Base-by-base conservation (phyloP, 805 yeast genomes). In the Myxozyma neglecta region DNA sequence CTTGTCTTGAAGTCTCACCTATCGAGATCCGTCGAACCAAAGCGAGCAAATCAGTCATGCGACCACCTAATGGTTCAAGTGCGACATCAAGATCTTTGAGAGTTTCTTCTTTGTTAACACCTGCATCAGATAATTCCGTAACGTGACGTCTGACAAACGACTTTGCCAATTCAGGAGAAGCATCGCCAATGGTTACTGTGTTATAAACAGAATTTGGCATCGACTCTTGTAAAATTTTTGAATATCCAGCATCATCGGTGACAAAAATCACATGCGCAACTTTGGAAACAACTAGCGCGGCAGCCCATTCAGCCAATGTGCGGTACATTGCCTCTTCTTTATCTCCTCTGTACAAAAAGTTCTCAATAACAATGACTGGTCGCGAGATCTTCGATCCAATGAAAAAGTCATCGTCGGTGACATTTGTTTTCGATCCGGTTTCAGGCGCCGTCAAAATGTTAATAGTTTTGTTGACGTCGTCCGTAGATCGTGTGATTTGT, bases 21-120 rank as follows among this genome's bases (percentile, higher is more conserved):
- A 93, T 85, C 69, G 85, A 85, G 16, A 94, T 83, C 55, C 98
- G 87, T 71, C 98, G 83, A 1, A 88, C 88, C 75, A 90, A 91
- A 35, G 93, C 87, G 74, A 94, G 97, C 55, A 94, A 79, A 73
- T 94, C 99, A 49, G 91, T 80, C 92, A 93, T 88, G 65, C 99
- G 84, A 45, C 99, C 99, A 20, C 99, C 99, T 34, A 94, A 75
- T 11, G 96, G 96, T 34, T 77, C 83, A 39, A 92, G 75, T 37
- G 86, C 81, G 5, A 76, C 74, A 29, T 83, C 86, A 29, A 91
- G 78, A 9, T 79, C 80, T 1, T 70, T 63, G 42, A 56, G 24
- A 9, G 60, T 60, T 35, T 70, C 64, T 40, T 70, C 72, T 14
- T 66, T 65, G 39, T 71, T 63, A n/a, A 72, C 69, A 14, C 55